Conservation (phyloP, 2,329 filamentous ascomycete species). For the Sarocladium brachiariae region DNA sequence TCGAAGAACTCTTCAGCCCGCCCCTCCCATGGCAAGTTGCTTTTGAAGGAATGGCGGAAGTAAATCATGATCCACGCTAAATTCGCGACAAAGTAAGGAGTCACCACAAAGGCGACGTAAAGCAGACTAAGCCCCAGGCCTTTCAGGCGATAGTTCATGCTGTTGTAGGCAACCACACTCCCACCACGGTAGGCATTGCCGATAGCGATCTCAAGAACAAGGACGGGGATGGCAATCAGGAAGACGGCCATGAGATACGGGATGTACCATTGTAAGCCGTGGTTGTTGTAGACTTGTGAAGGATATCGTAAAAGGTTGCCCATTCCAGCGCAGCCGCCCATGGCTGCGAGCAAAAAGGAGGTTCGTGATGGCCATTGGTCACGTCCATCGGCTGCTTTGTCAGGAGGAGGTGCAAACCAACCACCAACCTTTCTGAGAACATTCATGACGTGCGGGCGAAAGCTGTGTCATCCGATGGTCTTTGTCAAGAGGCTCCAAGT, state of each 20-base stretch:
- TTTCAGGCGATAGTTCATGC: slow-evolving; percentile 44
- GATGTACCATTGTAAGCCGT: slow-evolving; percentile 54
- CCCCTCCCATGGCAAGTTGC: slow-evolving; percentile 46
- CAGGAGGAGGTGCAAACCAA: slow-evolving; percentile 29
- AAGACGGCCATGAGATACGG: slow-evolving; percentile 50
- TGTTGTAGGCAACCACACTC: slow-evolving; percentile 47
- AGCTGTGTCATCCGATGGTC: too few species aligned
- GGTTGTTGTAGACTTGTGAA: slow-evolving; percentile 53
- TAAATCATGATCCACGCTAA: slow-evolving; percentile 54
- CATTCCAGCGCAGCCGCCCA: slow-evolving; percentile 52
- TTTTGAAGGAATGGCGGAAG: slow-evolving; percentile 48
- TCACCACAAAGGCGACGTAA: slow-evolving; percentile 47
- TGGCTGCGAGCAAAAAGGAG: slow-evolving; percentile 49
- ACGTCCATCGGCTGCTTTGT: slow-evolving; percentile 31
- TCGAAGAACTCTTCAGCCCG: slow-evolving; percentile 46
- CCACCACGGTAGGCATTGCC: slow-evolving; percentile 58
- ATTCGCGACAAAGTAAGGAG: slow-evolving; percentile 50
- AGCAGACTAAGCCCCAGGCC: slow-evolving; percentile 46
- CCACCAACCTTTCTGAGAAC: slow-evolving; percentile 23
- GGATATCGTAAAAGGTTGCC: slow-evolving; percentile 52
- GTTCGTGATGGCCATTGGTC: slow-evolving; percentile 50
- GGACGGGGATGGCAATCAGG: slow-evolving; percentile 47
- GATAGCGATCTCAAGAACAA: slow-evolving; percentile 58
- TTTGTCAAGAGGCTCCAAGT: too few species aligned
- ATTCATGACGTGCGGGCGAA: slow-evolving; percentile 10